Percentiles rank a stretch among this genome's conserved stretches.
These are phyloP conservation scores for Myxozyma sirexii DNA, from an alignment of 805 yeast genomes.

Conservation along the genomic window DNA sequence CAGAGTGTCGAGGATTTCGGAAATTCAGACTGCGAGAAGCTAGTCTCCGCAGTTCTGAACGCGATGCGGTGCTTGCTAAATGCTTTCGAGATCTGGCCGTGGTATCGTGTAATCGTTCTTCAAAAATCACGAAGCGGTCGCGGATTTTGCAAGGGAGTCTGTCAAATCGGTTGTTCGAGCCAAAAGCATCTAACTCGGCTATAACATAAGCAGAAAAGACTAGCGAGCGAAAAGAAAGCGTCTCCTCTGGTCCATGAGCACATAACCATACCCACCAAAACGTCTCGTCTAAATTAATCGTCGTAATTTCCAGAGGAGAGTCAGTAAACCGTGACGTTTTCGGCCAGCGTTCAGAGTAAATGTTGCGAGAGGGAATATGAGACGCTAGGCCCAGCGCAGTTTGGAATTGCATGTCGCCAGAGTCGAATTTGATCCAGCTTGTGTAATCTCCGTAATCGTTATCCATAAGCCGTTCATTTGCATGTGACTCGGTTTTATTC, in stretches of 20 bases:
- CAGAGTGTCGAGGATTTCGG: neutral
- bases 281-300: conserved; percentile 21
- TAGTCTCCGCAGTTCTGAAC: conserved; percentile 8
- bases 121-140: conserved; percentile 6
- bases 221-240: neutral
- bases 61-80: neutral
- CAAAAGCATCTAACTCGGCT: conserved; percentile 12
- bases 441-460: neutral
- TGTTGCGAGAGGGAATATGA: neutral
- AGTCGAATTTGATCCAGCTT: neutral
- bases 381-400: neutral
- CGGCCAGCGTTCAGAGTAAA: too few species aligned
- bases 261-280: conserved; percentile 30
- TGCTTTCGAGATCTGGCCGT: neutral
- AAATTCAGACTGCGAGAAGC: conserved; percentile 18
- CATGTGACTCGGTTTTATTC: neutral
- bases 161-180: neutral
- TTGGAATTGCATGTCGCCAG: neutral
- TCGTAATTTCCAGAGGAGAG: conserved; percentile 11
- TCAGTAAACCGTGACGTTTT: neutral
- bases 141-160: neutral
- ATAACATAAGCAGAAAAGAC: conserved; percentile 17
- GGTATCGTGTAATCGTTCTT: neutral
- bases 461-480: neutral
- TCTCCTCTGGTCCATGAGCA: conserved; percentile 26